Percentiles rank a stretch among this genome's conserved stretches.
These are phyloP conservation scores for Zoysia matrella DNA, from an alignment of 202 grass and related monocot species.

Conservation along the genomic window DNA sequence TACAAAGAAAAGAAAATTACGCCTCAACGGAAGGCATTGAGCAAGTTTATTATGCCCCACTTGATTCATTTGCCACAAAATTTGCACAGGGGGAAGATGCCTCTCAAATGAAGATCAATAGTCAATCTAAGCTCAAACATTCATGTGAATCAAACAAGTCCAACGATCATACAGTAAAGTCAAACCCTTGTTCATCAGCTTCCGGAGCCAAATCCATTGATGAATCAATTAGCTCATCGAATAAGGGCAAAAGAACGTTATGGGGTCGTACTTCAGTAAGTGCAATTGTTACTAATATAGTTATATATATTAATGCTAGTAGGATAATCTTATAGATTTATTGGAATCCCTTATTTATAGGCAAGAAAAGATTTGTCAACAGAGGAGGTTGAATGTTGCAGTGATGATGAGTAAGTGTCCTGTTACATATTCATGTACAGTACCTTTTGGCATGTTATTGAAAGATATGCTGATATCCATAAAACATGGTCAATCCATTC, in stretches of 20 bases:
- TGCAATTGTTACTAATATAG: slow-evolving; percentile 30
- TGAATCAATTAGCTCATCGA: slow-evolving; percentile 52
- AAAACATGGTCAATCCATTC: slow-evolving; percentile 7
- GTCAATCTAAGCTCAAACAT: not conserved
- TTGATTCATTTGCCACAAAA: slow-evolving; percentile 20
- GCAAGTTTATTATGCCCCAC: too few species aligned
- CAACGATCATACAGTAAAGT: slow-evolving; percentile 46
- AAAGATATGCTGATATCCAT: not conserved
- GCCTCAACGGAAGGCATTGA: too few species aligned
- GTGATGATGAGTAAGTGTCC: slow-evolving; percentile 14
- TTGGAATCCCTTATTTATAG: slow-evolving; percentile 55
- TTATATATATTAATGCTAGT: slow-evolving; percentile 37
- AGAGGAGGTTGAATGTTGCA: too few species aligned
- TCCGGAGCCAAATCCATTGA: slow-evolving; percentile 57
- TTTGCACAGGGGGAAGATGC: slow-evolving; percentile 19
- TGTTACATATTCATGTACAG: not conserved
- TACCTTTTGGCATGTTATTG: slow-evolving; percentile 18
- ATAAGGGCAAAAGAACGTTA: slow-evolving; percentile 46
- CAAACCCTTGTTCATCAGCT: slow-evolving; percentile 51
- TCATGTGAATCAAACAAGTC: slow-evolving; percentile 48
- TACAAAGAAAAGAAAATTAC: not conserved
- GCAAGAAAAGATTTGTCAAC: slow-evolving; percentile 44
- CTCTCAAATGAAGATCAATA: slow-evolving; percentile 2
- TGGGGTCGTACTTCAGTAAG: slow-evolving; percentile 64
- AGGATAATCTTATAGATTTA: slow-evolving; percentile 44